Evolutionary conservation across 1,284 basidiomycete species (phyloP).

Genomic region (Macrocybe sp.): DNA sequence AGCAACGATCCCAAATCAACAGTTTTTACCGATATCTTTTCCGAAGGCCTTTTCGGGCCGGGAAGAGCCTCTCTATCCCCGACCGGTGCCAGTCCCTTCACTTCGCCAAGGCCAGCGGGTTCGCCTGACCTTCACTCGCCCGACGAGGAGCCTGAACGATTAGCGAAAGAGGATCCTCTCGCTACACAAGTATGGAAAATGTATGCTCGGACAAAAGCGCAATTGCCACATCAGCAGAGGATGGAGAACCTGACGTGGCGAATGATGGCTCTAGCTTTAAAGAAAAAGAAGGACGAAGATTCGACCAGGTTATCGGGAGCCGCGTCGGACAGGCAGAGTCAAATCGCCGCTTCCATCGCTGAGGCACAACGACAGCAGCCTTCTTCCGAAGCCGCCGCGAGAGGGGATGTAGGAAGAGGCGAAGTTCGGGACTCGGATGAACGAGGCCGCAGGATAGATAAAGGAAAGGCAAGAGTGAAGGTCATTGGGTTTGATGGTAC

Average conservation of each 20-base stretch:
- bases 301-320: slow-evolving; percentile 21
- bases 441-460: slow-evolving; percentile 69
- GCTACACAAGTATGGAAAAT: slow-evolving; percentile 97
- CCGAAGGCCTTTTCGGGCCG: slow-evolving; percentile 58
- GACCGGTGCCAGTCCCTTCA: slow-evolving; percentile 44
- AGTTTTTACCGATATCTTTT: slow-evolving; percentile 66
- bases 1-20: slow-evolving; percentile 49
- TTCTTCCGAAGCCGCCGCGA: slow-evolving; percentile 8
- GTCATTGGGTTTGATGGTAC: slow-evolving; percentile 77
- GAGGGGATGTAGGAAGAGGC: too few relatives aligned
- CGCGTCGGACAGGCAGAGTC: slow-evolving; percentile 17
- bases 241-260: slow-evolving; percentile 99
- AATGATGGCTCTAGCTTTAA: slow-evolving; percentile 93
- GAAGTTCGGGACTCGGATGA: slow-evolving; percentile 33
- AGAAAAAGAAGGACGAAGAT: slow-evolving; percentile 79
- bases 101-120: slow-evolving; percentile 59
- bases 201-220: slow-evolving; percentile 86
- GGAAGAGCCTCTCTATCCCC: slow-evolving; percentile 36
- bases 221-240: slow-evolving; percentile 85
- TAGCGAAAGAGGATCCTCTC: slow-evolving; percentile 81
- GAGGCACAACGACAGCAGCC: slow-evolving; percentile 7
- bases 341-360: slow-evolving; percentile 16
- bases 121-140: slow-evolving; percentile 58
- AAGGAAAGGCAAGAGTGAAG: slow-evolving; percentile 68
- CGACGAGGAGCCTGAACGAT: slow-evolving; percentile 47